Percentiles rank a stretch among this genome's conserved stretches.
phyloP scores from a whole-genome alignment of 164 flowering plant genomes.

The Vitis vinifera region ASM3070453v1 NC_081820.1:20930501-20931000 shows the following conservation, averaged over 20 bases:
- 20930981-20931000: constrained; percentile 59
- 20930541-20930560: constrained; percentile 24
- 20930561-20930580: constrained; percentile 13
- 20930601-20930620: background rate
- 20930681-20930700: constrained; percentile 33
- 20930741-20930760: constrained; percentile 65
- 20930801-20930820: constrained; percentile 42
- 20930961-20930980: constrained; percentile 70
- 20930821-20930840: constrained; percentile 50
- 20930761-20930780: constrained; percentile 44
- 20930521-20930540: constrained; percentile 34
- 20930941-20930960: constrained; percentile 56
- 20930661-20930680: no score
- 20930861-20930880: constrained; percentile 64
- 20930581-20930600: constrained; percentile 7
- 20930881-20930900: constrained; percentile 73
- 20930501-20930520: constrained; percentile 34
- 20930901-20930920: constrained; percentile 52
- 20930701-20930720: constrained; percentile 61
- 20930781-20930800: constrained; percentile 56
- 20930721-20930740: constrained; percentile 69
- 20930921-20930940: constrained; percentile 62
- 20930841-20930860: constrained; percentile 67
- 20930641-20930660: no score
- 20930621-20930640: no score